A percentile compares a stretch with the other conserved stretches of the same genome.
Conservation (phyloP, 306 rosid species). For the Prunus kanzakura region DNA sequence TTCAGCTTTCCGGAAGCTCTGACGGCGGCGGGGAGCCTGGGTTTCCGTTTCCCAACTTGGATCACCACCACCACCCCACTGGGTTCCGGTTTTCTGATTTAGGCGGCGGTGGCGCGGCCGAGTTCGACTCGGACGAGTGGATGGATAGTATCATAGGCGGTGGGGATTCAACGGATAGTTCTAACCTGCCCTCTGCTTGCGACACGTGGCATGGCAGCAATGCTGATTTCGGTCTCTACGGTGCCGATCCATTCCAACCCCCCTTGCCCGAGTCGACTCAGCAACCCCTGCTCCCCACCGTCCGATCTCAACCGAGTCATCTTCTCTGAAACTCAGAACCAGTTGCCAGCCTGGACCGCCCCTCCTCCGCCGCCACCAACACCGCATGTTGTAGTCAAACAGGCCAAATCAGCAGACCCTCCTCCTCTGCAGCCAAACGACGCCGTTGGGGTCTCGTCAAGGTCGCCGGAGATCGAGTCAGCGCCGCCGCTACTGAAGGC, state of each 20-base stretch:
- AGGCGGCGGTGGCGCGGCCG: constrained; percentile 45
- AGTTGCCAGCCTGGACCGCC: constrained; percentile 38
- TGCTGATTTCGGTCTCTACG: constrained; percentile 53
- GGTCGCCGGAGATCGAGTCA: constrained; percentile 43
- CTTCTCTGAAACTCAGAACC: constrained; percentile 39
- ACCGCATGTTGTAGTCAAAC: constrained; percentile 27
- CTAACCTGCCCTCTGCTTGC: constrained; percentile 56
- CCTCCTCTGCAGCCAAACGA: constrained; percentile 19
- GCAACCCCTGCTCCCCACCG: constrained; percentile 43
- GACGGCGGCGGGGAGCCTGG: constrained; percentile 44
- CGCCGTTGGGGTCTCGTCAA: constrained; percentile 28
- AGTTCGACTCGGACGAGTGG: constrained; percentile 96
- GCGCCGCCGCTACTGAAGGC: constrained; percentile 69
- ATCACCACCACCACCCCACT: constrained; percentile 58
- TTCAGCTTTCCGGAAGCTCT: constrained; percentile 57
- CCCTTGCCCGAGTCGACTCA: constrained; percentile 56
- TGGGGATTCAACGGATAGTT: constrained; percentile 75
- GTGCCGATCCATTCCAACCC: constrained; percentile 45
- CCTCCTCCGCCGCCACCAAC: constrained; percentile 33
- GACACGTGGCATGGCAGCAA: constrained; percentile 54
- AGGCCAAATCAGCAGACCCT: constrained; percentile 25
- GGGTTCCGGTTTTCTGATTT: constrained; percentile 64
- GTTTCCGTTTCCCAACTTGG: constrained; percentile 62
- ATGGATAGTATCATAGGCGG: constrained; percentile 81
- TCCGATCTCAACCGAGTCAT: constrained; percentile 70